Evolutionary conservation across 192 early-diverging fungal species (phyloP).

Genomic region (Umbelopsis sp.): DNA sequence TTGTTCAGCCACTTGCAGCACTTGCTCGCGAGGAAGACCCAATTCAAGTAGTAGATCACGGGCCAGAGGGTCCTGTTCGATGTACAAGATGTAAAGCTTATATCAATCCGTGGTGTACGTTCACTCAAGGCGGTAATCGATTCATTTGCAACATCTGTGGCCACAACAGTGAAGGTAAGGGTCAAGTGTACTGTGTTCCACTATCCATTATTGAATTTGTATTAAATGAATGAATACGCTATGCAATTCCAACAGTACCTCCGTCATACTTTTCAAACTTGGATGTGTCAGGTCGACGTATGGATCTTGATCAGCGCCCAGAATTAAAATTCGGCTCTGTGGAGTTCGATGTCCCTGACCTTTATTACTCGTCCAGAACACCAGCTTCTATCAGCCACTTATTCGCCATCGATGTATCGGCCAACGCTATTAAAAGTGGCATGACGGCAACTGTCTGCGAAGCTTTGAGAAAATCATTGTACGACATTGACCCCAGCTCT

Average conservation of each 20-base stretch:
- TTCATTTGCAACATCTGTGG: slow-evolving; percentile 94
- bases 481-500: slow-evolving; percentile 31
- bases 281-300: slow-evolving; percentile 88
- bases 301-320: slow-evolving; percentile 84
- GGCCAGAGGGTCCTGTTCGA: slow-evolving; percentile 85
- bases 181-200: no score
- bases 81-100: slow-evolving; percentile 94
- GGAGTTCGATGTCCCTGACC: slow-evolving; percentile 84
- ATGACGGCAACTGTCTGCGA: slow-evolving; percentile 70
- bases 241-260: slow-evolving; percentile 70
- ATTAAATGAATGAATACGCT: slow-evolving; percentile 4
- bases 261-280: slow-evolving; percentile 93
- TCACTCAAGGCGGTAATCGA: slow-evolving; percentile 87
- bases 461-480: slow-evolving; percentile 74
- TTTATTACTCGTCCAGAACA: slow-evolving; percentile 66
- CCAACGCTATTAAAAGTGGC: slow-evolving; percentile 84
- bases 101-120: slow-evolving; percentile 88
- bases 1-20: slow-evolving; percentile 94
- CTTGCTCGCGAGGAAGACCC: slow-evolving; percentile 83
- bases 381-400: slow-evolving; percentile 80
- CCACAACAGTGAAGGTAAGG: slow-evolving; percentile 76
- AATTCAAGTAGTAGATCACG: slow-evolving; percentile 86
- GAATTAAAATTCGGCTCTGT: slow-evolving; percentile 91
- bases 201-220: no score
- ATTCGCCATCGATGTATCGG: slow-evolving; percentile 97